Conservation (phyloP, 345 rosid species). For the Eucalyptus albens region DNA sequence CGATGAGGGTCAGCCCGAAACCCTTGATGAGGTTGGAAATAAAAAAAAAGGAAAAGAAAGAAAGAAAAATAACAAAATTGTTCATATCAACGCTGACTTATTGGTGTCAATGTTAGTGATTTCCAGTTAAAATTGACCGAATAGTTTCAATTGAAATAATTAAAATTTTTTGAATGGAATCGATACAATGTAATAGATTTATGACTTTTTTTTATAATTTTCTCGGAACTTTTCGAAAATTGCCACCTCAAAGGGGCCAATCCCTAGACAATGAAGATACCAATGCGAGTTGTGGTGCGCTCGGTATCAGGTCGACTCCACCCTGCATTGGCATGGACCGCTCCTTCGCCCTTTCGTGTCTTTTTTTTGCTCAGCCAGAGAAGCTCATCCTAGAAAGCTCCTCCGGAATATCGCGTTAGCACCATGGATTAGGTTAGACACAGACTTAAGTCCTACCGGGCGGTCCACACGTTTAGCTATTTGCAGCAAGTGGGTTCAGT, state of each 20-base stretch:
- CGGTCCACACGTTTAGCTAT: not conserved
- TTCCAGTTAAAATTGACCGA: rapidly evolving
- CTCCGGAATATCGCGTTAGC: not conserved
- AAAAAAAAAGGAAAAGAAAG: too few species aligned
- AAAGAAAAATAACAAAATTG: too few species aligned
- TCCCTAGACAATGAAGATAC: not conserved
- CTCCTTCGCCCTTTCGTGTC: not conserved
- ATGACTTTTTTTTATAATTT: too few species aligned
- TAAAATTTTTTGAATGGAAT: too few species aligned
- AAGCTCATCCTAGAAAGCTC: not conserved
- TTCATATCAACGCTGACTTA: rapidly evolving
- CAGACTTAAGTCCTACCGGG: not conserved
- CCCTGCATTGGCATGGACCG: not conserved
- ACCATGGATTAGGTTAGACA: not conserved
- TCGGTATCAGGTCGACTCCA: not conserved
- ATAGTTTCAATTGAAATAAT: too few species aligned
- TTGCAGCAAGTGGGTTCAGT: not conserved
- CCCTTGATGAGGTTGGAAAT: too few species aligned
- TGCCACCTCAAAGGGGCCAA: not conserved
- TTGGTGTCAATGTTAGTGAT: rapidly evolving
- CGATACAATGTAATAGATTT: rapidly evolving
- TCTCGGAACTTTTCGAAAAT: rapidly evolving
- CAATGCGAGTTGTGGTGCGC: not conserved
- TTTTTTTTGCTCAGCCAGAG: not conserved
- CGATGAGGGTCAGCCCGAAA: rapidly evolving